A percentile compares a stretch with the other conserved stretches of the same genome.
Conservation (phyloP, 768 basidiomycete species). For the Trametes punicea region DNA sequence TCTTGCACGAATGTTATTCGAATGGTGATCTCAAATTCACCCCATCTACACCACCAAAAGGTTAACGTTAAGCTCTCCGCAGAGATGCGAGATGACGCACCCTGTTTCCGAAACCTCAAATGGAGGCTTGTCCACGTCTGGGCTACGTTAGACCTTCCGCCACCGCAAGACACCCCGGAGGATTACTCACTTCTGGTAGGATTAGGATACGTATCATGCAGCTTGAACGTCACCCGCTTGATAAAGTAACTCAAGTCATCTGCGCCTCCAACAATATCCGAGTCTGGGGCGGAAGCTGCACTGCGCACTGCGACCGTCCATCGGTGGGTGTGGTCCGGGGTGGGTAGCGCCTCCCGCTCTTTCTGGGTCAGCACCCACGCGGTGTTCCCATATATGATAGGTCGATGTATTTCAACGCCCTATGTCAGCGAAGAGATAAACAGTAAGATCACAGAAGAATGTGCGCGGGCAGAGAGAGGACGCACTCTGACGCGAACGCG, state of each 20-base stretch:
- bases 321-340: conserved; percentile 84
- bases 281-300: conserved; percentile 69
- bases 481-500: conserved; percentile 79
- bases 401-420: conserved; percentile 86
- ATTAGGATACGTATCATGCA: conserved; percentile 95
- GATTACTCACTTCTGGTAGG: conserved; percentile 78
- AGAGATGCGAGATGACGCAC: conserved; percentile 36
- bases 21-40: conserved; percentile 96
- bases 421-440: conserved; percentile 29
- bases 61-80: background rate
- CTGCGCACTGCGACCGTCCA: conserved; percentile 97
- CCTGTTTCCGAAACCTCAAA: conserved; percentile 97
- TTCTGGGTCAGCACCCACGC: conserved; percentile 72
- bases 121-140: conserved; percentile 89
- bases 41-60: conserved; percentile 64
- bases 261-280: conserved; percentile 81
- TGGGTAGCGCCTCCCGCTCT: conserved; percentile 55
- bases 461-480: conserved; percentile 24
- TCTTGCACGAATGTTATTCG: conserved; percentile 87
- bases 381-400: conserved; percentile 95
- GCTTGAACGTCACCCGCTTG: conserved; percentile 94
- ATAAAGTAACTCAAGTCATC: conserved; percentile 91
- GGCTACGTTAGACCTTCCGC: background rate
- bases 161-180: background rate
- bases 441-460: conserved; percentile 9